Conservation (phyloP, 371 early-diverging fungal species). For the Coemansia sp. region DNA sequence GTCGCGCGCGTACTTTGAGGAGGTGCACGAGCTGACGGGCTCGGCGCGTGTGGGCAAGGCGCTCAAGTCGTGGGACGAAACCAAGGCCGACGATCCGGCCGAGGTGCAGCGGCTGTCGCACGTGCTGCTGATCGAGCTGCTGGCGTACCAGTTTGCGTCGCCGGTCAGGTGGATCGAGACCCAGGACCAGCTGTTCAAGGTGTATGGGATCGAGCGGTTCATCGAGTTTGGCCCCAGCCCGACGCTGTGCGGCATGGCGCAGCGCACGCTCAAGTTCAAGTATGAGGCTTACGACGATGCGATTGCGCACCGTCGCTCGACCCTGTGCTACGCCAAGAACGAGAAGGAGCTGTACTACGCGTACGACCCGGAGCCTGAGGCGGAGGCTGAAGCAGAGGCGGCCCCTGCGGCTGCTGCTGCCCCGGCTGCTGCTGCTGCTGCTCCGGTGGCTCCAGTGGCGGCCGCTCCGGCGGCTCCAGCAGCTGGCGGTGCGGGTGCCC, state of each 20-base stretch:
- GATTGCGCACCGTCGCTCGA: constrained; percentile 83
- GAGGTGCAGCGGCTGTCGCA: constrained; percentile 89
- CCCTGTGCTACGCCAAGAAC: constrained; percentile 85
- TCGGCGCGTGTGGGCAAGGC: constrained; percentile 76
- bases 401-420: constrained; percentile 53
- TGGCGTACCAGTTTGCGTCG: constrained; percentile 92
- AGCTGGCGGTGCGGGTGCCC: constrained; percentile 78
- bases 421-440: constrained; percentile 54
- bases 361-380: constrained; percentile 69
- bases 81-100: constrained; percentile 62
- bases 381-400: constrained; percentile 30
- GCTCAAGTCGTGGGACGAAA: constrained; percentile 81
- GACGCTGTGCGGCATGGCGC: constrained; percentile 91
- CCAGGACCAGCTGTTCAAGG: constrained; percentile 90
- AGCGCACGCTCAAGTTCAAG: constrained; percentile 92
- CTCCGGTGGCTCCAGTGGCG: constrained; percentile 57
- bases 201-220: constrained; percentile 84
- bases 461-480: constrained; percentile 53
- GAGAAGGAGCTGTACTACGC: constrained; percentile 91
- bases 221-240: constrained; percentile 95
- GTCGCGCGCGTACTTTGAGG: constrained; percentile 78
- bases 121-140: constrained; percentile 84
- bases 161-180: constrained; percentile 98
- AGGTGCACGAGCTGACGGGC: constrained; percentile 75
- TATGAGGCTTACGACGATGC: constrained; percentile 96